A percentile compares a stretch with the other conserved stretches of the same genome.
Conservation (phyloP, 202 grass and related monocot genomes). For the Dendrocalamus latiflorus region DNA sequence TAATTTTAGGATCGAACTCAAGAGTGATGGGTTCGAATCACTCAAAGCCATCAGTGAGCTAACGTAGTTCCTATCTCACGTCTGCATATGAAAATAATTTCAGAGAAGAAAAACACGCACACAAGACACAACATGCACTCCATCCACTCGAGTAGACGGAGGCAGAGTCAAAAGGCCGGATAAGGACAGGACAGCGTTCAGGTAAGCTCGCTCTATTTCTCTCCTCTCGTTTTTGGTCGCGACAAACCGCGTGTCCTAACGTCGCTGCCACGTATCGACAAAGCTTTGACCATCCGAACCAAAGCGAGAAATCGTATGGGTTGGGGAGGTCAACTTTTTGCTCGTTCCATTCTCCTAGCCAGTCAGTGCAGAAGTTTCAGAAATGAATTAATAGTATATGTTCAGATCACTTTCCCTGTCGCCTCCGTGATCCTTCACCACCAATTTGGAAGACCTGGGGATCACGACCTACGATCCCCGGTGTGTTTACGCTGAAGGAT, state of each 20-base stretch:
- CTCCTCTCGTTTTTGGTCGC: neutral
- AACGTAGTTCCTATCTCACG: too few relatives aligned
- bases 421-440: neutral
- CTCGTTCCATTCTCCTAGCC: neutral
- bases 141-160: too few relatives aligned
- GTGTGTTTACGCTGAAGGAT: neutral
- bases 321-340: neutral
- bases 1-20: too few relatives aligned
- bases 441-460: neutral
- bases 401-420: neutral
- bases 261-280: constrained; percentile 43
- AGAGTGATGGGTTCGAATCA: too few relatives aligned
- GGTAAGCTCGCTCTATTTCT: neutral
- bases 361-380: neutral
- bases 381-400: neutral
- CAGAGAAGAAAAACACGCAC: too few relatives aligned
- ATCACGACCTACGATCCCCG: neutral
- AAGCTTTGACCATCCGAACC: constrained; percentile 27
- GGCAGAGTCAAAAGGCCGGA: too few relatives aligned
- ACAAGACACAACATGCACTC: too few relatives aligned
- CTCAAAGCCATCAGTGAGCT: too few relatives aligned
- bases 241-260: neutral
- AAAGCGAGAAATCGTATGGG: neutral
- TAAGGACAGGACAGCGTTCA: neutral
- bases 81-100: too few relatives aligned